Evolutionary conservation across 2,329 filamentous ascomycete species (phyloP).

Genomic region (Phoma herbarum): DNA sequence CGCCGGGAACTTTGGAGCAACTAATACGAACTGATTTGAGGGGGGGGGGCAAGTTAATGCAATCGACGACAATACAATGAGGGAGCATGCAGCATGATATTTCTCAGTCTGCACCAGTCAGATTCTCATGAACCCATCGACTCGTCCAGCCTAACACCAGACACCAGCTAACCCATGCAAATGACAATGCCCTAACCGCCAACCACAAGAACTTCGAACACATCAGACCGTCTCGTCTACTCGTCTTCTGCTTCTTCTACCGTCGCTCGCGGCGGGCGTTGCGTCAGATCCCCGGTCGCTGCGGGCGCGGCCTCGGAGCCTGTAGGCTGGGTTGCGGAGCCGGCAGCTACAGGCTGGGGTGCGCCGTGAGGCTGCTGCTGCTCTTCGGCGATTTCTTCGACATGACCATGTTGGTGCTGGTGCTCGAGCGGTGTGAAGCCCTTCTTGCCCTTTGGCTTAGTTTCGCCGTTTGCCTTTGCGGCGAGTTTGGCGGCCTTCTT

Average conservation of each 20-base stretch:
- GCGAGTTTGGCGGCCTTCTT: slow-evolving; percentile 47
- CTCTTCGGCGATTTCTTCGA: slow-evolving; percentile 12
- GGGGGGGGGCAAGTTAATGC: no score
- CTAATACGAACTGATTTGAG: no score
- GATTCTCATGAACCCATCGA: background rate
- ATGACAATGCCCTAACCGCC: slow-evolving; percentile 7
- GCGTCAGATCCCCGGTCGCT: slow-evolving; percentile 27
- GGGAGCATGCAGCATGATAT: background rate
- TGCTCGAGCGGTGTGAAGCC: slow-evolving; percentile 41
- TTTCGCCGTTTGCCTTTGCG: slow-evolving; percentile 41
- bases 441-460: slow-evolving; percentile 46
- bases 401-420: slow-evolving; percentile 21
- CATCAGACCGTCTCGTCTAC: slow-evolving; percentile 28
- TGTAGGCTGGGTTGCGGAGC: slow-evolving; percentile 41
- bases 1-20: no score
- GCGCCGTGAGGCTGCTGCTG: slow-evolving; percentile 10
- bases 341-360: slow-evolving; percentile 27
- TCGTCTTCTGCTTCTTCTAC: slow-evolving; percentile 52
- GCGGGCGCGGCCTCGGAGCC: slow-evolving; percentile 36
- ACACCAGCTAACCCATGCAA: slow-evolving; percentile 24
- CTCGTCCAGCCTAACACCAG: slow-evolving; percentile 4
- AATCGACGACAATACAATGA: no score
- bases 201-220: background rate
- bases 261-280: slow-evolving; percentile 45
- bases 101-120: background rate